A percentile compares a stretch with the other conserved stretches of the same genome.
Conservation (phyloP, 805 yeast genomes). For the Saturnispora sanitii region DNA sequence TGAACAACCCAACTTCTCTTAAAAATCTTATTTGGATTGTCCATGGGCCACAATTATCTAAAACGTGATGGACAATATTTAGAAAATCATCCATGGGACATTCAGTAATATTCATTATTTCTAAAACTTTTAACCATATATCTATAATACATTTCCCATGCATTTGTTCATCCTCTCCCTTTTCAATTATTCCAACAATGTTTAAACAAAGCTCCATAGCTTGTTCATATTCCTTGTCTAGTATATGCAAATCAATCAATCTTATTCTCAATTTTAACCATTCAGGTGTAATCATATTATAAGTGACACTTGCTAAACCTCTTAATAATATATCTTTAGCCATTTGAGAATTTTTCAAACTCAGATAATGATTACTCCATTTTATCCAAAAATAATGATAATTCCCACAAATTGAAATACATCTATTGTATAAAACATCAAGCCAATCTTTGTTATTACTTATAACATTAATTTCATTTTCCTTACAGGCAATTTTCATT, state of each 20-base stretch:
- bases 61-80: conserved; percentile 1
- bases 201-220: conserved; percentile 31
- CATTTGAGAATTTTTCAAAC: conserved; percentile 19
- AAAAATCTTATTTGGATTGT: conserved; percentile 20
- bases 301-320: conserved; percentile 14
- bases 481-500: conserved; percentile 17
- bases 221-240: conserved; percentile 26
- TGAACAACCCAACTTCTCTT: conserved; percentile 11
- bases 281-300: conserved; percentile 2
- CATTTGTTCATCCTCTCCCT: conserved; percentile 27
- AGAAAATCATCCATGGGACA: conserved; percentile 1
- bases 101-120: conserved; percentile 27
- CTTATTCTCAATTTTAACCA: conserved; percentile 26
- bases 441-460: conserved; percentile 20
- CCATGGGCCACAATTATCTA: conserved; percentile 12
- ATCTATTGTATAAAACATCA: conserved; percentile 37
- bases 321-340: conserved; percentile 33
- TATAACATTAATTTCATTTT: conserved; percentile 14
- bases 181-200: conserved; percentile 21
- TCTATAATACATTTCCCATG: conserved; percentile 23
- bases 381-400: conserved; percentile 42
- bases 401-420: conserved; percentile 35
- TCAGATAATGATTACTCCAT: conserved; percentile 35
- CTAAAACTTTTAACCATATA: conserved; percentile 29
- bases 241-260: conserved; percentile 35